phyloP scores from a whole-genome alignment of 1,284 basidiomycete species.

The Coniferiporia sulphurascens region DNA sequence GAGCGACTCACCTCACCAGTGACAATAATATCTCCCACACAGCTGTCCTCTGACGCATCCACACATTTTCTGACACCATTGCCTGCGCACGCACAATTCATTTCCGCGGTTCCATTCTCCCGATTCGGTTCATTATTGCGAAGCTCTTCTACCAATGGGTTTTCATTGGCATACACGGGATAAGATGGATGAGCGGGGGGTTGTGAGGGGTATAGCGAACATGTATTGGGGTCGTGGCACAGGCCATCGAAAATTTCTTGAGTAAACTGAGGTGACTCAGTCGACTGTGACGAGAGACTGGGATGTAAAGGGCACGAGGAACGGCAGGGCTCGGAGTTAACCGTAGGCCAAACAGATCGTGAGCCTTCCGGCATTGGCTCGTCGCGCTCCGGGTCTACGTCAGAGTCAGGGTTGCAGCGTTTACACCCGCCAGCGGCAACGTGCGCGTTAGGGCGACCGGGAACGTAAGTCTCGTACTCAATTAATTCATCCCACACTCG shows the following conservation, averaged over 20 bases:
- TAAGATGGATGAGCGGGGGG: neutral
- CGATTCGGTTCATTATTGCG: neutral
- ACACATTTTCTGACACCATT: neutral
- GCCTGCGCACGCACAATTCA: neutral
- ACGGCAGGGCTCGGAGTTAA: neutral
- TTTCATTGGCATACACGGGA: neutral
- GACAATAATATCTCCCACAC: constrained; percentile 7
- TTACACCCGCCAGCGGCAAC: neutral
- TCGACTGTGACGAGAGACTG: too few species aligned
- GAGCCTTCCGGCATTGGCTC: neutral
- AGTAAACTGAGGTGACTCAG: too few species aligned
- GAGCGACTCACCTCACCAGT: constrained; percentile 9
- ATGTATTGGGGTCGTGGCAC: too few species aligned
- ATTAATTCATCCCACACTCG: neutral
- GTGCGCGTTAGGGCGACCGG: constrained; percentile 3
- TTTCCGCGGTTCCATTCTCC: too few species aligned
- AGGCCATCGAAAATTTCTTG: too few species aligned
- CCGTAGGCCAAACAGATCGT: neutral
- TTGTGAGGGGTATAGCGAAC: too few species aligned
- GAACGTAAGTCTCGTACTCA: constrained; percentile 3
- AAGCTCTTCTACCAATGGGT: too few species aligned
- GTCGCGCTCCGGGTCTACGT: neutral
- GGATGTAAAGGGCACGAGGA: too few species aligned
- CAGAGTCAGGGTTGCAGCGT: neutral
- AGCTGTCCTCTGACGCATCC: neutral